phyloP scores from a whole-genome alignment of 176 grass and related monocot species.

The Carex littledalei region DNA sequence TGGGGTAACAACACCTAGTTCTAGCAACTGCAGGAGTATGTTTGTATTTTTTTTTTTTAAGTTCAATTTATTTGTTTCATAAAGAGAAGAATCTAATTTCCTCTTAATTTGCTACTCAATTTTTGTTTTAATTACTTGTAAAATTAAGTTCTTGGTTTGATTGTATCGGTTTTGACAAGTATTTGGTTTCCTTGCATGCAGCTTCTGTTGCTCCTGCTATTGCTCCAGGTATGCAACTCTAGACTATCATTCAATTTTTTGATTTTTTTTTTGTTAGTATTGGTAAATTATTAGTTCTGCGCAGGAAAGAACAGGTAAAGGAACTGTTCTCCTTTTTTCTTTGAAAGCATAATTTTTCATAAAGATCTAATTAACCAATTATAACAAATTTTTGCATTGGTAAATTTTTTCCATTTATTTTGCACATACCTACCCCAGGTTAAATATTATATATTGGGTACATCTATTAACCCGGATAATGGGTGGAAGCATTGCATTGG shows the following conservation, averaged over 20 bases:
- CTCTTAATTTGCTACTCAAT: neutral
- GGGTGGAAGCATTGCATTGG: neutral
- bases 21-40: slow-evolving; percentile 57
- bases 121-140: neutral
- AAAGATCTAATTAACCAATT: neutral
- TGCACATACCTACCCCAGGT: neutral
- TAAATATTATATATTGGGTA: neutral
- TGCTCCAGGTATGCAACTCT: slow-evolving; percentile 5
- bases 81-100: neutral
- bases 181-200: neutral
- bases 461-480: neutral
- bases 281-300: neutral
- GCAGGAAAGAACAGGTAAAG: neutral
- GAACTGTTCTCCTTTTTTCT: neutral
- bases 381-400: too few relatives aligned
- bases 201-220: neutral
- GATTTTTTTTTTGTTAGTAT: neutral
- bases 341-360: neutral
- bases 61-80: neutral
- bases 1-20: slow-evolving; percentile 32
- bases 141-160: neutral
- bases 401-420: neutral
- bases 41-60: neutral
- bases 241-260: neutral
- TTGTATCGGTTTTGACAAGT: neutral